A percentile compares a stretch with the other conserved stretches of the same genome.
Evolutionary conservation across 805 yeast species (phyloP).

Genomic region (Starmerella bacillaris): DNA sequence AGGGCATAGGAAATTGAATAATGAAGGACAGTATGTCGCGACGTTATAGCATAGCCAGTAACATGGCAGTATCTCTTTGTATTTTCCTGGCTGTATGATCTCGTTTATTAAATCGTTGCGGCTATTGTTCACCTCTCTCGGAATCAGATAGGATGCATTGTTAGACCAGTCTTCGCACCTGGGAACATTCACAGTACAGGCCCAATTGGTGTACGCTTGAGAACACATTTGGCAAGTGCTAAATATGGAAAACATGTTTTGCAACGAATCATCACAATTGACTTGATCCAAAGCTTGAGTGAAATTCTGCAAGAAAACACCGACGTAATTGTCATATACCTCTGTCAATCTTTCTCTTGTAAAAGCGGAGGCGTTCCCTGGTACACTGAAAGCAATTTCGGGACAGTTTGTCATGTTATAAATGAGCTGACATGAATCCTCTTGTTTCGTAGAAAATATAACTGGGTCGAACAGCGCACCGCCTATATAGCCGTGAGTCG

Average conservation of each 20-base stretch:
- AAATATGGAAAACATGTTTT: slow-evolving; percentile 56
- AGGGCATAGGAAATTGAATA: slow-evolving; percentile 64
- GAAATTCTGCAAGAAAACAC: slow-evolving; percentile 41
- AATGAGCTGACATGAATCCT: slow-evolving; percentile 48
- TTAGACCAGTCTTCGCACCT: slow-evolving; percentile 43
- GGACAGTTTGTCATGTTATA: slow-evolving; percentile 61
- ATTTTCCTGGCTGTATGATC: slow-evolving; percentile 37
- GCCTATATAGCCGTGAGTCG: slow-evolving; percentile 24
- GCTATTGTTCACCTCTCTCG: slow-evolving; percentile 33
- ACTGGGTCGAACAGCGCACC: slow-evolving; percentile 46
- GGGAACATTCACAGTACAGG: slow-evolving; percentile 77
- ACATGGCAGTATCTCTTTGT: slow-evolving; percentile 78
- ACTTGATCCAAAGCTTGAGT: slow-evolving; percentile 56
- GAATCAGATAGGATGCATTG: slow-evolving; percentile 23
- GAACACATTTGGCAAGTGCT: slow-evolving; percentile 58
- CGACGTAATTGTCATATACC: slow-evolving; percentile 50
- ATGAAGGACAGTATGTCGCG: slow-evolving; percentile 69
- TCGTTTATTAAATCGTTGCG: slow-evolving; percentile 44
- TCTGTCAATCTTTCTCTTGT: slow-evolving; percentile 24
- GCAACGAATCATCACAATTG: slow-evolving; percentile 49
- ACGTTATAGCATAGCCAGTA: slow-evolving; percentile 59
- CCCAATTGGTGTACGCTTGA: slow-evolving; percentile 61
- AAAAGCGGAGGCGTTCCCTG: slow-evolving; percentile 29
- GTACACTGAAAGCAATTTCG: slow-evolving; percentile 76
- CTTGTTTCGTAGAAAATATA: slow-evolving; percentile 35